Conservation (phyloP, 2,329 filamentous ascomycete species). For the Xylariaceae sp. region DNA sequence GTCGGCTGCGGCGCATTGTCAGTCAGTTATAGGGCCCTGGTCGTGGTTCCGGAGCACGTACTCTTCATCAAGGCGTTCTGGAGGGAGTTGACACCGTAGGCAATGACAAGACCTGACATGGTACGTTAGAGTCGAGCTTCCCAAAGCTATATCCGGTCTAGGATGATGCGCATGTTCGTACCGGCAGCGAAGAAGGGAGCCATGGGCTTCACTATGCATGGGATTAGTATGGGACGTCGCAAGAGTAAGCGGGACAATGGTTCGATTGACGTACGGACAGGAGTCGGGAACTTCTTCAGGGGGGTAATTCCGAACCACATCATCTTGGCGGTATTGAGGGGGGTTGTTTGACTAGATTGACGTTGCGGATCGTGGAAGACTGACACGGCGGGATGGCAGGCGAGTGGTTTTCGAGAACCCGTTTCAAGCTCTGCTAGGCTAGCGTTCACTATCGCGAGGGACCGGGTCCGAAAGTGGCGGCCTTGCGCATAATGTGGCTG, state of each 20-base stretch:
- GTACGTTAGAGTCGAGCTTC: conserved; percentile 4
- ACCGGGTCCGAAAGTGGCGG: conserved; percentile 8
- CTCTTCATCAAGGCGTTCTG: conserved; percentile 72
- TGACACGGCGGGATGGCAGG: conserved; percentile 2
- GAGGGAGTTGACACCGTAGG: conserved; percentile 85
- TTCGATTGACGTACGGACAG: conserved; percentile 62
- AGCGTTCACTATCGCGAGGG: conserved; percentile 5
- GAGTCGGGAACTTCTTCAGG: conserved; percentile 75
- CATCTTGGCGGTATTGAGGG: conserved; percentile 54
- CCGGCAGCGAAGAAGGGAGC: conserved; percentile 91
- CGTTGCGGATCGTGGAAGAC: conserved; percentile 15
- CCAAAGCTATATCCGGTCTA: neutral
- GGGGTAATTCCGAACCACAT: conserved; percentile 62
- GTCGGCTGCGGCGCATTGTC: conserved; percentile 54
- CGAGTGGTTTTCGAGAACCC: conserved; percentile 29
- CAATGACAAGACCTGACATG: conserved; percentile 67
- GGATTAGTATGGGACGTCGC: conserved; percentile 26
- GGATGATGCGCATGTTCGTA: conserved; percentile 47
- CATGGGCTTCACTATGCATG: conserved; percentile 71
- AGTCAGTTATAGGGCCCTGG: neutral
- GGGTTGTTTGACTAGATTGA: conserved; percentile 34
- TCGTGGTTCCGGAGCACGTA: conserved; percentile 39
- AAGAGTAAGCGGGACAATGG: conserved; percentile 3
- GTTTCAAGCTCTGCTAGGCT: conserved; percentile 23
- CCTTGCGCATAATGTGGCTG: conserved; percentile 6